Evolutionary conservation across 257 asterid genomes (phyloP).

Genomic region (Plantago elongata): DNA sequence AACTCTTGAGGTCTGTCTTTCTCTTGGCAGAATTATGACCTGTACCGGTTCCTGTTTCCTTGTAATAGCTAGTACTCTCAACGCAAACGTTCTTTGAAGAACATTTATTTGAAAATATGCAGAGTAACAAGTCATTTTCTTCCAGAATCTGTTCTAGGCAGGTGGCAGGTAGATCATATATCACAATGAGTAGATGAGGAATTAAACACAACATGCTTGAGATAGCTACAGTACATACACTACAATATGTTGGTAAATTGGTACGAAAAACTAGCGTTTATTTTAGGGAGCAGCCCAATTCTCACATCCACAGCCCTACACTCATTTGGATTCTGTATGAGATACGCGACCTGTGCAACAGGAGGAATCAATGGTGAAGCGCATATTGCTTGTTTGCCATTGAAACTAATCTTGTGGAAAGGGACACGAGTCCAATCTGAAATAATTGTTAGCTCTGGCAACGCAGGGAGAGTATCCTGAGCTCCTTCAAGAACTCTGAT

Average conservation of each 20-base stretch:
- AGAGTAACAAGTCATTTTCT: too few species aligned
- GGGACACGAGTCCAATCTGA: slow-evolving; percentile 31
- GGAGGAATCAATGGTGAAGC: slow-evolving; percentile 30
- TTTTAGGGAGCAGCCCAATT: slow-evolving; percentile 20
- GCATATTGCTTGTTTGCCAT: slow-evolving; percentile 17
- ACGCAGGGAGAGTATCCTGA: slow-evolving; percentile 18
- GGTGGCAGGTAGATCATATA: too few species aligned
- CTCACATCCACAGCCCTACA: slow-evolving; percentile 16
- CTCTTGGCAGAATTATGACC: too few species aligned
- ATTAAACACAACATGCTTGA: background rate
- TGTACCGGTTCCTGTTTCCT: too few species aligned
- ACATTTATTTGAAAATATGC: too few species aligned
- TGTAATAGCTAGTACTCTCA: too few species aligned
- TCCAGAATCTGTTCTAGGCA: too few species aligned
- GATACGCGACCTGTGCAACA: slow-evolving; percentile 21
- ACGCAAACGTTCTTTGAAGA: too few species aligned
- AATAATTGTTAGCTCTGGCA: slow-evolving; percentile 23
- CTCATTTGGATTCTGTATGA: slow-evolving; percentile 23
- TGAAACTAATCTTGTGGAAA: slow-evolving; percentile 22
- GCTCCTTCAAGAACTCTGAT: slow-evolving; percentile 20
- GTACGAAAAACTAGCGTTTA: slow-evolving; percentile 10
- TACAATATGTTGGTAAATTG: slow-evolving; percentile 11
- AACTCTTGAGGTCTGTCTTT: too few species aligned
- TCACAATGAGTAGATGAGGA: background rate
- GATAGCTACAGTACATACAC: background rate